These are phyloP conservation scores for Nannizziopsis arthrosporioides DNA, from an alignment of 2,329 filamentous ascomycete species.

Conservation along the genomic window DNA sequence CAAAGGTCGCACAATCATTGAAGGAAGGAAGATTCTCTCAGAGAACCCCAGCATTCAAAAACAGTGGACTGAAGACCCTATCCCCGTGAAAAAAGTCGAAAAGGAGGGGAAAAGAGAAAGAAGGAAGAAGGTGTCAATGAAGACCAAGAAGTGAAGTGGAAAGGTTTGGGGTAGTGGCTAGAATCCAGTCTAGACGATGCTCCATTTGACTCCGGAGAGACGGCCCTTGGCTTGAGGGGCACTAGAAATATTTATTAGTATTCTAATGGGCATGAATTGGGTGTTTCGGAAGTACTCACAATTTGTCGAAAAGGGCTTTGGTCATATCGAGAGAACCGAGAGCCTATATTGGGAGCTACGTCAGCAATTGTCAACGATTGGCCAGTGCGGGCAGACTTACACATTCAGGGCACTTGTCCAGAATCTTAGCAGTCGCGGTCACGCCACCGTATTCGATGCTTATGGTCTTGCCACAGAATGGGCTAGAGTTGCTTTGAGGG, in stretches of 20 bases:
- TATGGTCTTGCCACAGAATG: conserved; percentile 58
- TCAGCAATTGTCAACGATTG: conserved; percentile 27
- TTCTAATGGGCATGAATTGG: not conserved
- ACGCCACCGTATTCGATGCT: conserved; percentile 52
- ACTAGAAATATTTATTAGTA: conserved; percentile 16
- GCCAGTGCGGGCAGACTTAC: conserved; percentile 22
- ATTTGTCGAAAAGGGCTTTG: conserved; percentile 27
- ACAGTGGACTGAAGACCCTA: not conserved
- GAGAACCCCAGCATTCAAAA: conserved; percentile 4
- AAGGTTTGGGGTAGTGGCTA: not conserved
- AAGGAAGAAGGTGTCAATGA: not conserved
- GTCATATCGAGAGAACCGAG: conserved; percentile 21
- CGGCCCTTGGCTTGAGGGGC: conserved; percentile 29
- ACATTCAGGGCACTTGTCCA: conserved; percentile 69
- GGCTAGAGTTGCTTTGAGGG: conserved; percentile 52
- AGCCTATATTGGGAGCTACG: conserved; percentile 34
- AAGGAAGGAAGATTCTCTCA: not conserved
- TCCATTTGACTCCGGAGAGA: conserved; percentile 33
- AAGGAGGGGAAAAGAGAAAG: not conserved
- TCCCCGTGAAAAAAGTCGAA: not conserved
- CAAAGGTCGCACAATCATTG: not conserved
- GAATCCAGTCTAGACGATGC: conserved; percentile 21
- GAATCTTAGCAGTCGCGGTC: conserved; percentile 47
- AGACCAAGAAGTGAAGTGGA: not conserved
- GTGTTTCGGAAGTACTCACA: conserved; percentile 12